Percentiles rank a stretch among this genome's conserved stretches.
phyloP scores from a whole-genome alignment of 2,329 filamentous ascomycete genomes.

The Fusarium floridanum region DNA sequence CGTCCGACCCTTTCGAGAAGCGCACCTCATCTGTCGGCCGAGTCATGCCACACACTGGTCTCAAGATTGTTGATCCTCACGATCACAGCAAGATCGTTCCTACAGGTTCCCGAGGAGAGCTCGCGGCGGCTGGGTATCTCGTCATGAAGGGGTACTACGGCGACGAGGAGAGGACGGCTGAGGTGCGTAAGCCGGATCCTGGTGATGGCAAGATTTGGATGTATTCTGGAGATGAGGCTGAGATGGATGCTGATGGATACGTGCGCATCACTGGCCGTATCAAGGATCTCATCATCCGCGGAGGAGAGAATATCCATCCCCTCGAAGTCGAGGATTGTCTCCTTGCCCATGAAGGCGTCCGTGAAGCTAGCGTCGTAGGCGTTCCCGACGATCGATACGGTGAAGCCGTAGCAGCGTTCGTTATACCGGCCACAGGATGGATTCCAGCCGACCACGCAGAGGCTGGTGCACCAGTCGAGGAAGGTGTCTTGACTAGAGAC shows the following conservation, averaged over 20 bases:
- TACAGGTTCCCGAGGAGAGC: conserved; percentile 78
- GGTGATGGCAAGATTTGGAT: conserved; percentile 78
- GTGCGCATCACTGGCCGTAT: conserved; percentile 90
- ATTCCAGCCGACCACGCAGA: conserved; percentile 37
- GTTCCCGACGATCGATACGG: conserved; percentile 86
- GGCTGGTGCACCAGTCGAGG: conserved; percentile 38
- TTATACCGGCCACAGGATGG: conserved; percentile 65
- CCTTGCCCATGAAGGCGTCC: conserved; percentile 76
- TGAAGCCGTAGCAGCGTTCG: conserved; percentile 87
- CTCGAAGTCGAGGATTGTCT: conserved; percentile 92
- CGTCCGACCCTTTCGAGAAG: conserved; percentile 78
- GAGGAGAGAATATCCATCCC: conserved; percentile 96
- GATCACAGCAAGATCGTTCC: conserved; percentile 72
- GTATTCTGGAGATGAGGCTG: conserved; percentile 91
- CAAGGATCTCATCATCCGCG: conserved; percentile 95
- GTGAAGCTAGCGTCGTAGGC: conserved; percentile 86
- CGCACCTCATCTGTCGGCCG: conserved; percentile 82
- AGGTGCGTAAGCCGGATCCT: conserved; percentile 69
- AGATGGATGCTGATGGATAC: conserved; percentile 86
- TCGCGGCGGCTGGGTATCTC: conserved; percentile 86
- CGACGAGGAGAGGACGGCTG: conserved; percentile 76
- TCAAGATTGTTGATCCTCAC: conserved; percentile 79
- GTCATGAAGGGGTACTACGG: conserved; percentile 93
- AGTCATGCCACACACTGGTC: conserved; percentile 83
- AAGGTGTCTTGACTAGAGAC: conserved; percentile 62